A percentile compares a stretch with the other conserved stretches of the same genome.
These are phyloP conservation scores for Petasospora rhodanensis DNA, from an alignment of 1,139 yeast species.

Conservation along the genomic window DNA sequence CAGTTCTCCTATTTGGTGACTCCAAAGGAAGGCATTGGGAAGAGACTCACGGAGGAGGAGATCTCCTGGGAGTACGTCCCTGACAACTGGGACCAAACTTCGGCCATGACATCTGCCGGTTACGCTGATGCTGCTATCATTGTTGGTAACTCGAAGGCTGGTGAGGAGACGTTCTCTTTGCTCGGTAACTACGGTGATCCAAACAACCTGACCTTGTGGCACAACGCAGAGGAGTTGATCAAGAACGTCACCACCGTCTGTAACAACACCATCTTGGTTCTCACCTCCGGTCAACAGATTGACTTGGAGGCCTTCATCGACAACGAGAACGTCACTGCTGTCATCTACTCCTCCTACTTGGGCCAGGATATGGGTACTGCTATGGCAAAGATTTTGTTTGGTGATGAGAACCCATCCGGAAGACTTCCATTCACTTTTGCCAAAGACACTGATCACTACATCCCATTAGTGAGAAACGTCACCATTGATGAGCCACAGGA, in stretches of 20 bases:
- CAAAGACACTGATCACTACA: constrained; percentile 23
- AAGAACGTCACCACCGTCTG: constrained; percentile 40
- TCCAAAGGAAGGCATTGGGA: constrained; percentile 44
- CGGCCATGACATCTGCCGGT: constrained; percentile 39
- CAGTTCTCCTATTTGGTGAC: constrained; percentile 47
- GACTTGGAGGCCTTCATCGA: constrained; percentile 51
- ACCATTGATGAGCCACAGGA: constrained; percentile 39
- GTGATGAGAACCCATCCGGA: constrained; percentile 60
- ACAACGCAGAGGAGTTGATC: constrained; percentile 45
- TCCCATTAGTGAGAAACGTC: constrained; percentile 40
- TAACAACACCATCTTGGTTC: constrained; percentile 49
- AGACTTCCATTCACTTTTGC: constrained; percentile 58
- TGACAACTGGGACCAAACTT: constrained; percentile 39
- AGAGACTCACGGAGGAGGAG: constrained; percentile 27
- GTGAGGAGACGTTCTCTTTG: constrained; percentile 49
- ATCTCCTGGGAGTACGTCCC: constrained; percentile 38
- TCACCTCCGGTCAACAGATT: constrained; percentile 52
- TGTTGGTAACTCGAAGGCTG: constrained; percentile 46
- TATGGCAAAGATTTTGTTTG: constrained; percentile 52
- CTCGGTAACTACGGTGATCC: constrained; percentile 33
- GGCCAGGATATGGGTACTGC: constrained; percentile 44
- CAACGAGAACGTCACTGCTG: constrained; percentile 50
- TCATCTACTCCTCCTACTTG: constrained; percentile 43
- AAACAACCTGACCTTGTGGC: constrained; percentile 39
- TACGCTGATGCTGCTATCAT: constrained; percentile 36